These are phyloP conservation scores for Ceratocystis alfenasii DNA, from an alignment of 2,329 filamentous ascomycete species.

Conservation along the genomic window DNA sequence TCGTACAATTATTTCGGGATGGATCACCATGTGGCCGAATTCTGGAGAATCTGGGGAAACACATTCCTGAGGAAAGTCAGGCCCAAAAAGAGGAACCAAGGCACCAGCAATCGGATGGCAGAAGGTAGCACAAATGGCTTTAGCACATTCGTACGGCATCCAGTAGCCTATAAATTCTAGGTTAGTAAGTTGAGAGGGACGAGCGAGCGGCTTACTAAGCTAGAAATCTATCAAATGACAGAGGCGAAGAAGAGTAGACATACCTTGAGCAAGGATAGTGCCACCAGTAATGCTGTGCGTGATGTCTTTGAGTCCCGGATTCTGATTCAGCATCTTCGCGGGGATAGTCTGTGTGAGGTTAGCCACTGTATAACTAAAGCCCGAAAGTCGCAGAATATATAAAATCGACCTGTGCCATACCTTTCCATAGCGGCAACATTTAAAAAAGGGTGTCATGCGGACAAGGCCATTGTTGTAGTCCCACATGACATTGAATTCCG, in stretches of 20 bases:
- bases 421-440: slow-evolving; percentile 78
- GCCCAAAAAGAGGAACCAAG: slow-evolving; percentile 81
- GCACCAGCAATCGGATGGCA: slow-evolving; percentile 74
- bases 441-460: slow-evolving; percentile 89
- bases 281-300: slow-evolving; percentile 92
- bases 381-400: not conserved
- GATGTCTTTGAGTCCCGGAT: slow-evolving; percentile 75
- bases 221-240: slow-evolving; percentile 20
- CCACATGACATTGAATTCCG: slow-evolving; percentile 75
- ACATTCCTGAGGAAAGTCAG: slow-evolving; percentile 64
- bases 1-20: slow-evolving; percentile 40
- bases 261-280: slow-evolving; percentile 79
- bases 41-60: slow-evolving; percentile 49
- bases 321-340: slow-evolving; percentile 66
- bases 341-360: slow-evolving; percentile 59
- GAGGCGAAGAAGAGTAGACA: slow-evolving; percentile 24
- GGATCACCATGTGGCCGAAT: slow-evolving; percentile 57
- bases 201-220: slow-evolving; percentile 15
- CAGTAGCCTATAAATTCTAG: slow-evolving; percentile 61
- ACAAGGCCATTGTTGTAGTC: slow-evolving; percentile 93
- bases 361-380: not conserved
- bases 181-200: slow-evolving; percentile 13
- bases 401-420: slow-evolving; percentile 34
- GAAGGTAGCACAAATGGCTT: slow-evolving; percentile 78
- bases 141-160: slow-evolving; percentile 84